Base-by-base conservation (phyloP, 2,329 filamentous ascomycete genomes). In the Neofusicoccum ribis region DNA sequence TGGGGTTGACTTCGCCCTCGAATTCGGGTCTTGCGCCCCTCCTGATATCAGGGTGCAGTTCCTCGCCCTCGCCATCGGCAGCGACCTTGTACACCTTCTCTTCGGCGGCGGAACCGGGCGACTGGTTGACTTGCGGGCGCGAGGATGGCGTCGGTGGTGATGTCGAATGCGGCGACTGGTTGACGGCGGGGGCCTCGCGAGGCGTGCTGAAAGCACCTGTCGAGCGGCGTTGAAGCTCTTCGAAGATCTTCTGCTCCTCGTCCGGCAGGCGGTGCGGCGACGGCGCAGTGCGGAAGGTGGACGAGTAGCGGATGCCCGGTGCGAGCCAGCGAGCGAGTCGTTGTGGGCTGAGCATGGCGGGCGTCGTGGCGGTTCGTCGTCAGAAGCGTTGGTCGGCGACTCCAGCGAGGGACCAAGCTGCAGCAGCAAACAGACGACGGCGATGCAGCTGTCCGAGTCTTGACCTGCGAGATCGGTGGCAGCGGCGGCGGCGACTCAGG, bases 1-100 rank as follows among this genome's bases (percentile, higher is more conserved):
- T 90, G 2, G 95, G 95, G 77, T 99, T 98, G 64, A 83, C 85
- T 63, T 98, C 93, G 66, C 95, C 95, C 70, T 94, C 89, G 72
- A 99, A 99, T 80, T 98, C 94, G 1, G 95, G 93, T 72, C 89
- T 86, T 49, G 93, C 90, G 41, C 94, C 94, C 68, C 88, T 82
- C 69, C 89, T 84, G 65, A 94, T 80, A 75, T 92, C 88, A 0
- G 88, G 89, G 74, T 91, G 89, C 20, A 91, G 76, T 67, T 89
- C 85, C 65, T 89, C 87, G 67, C 87, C 88, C 58, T 86, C 81
- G 46, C 84, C 85, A n/a, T 81, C 80, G 20, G 84, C 83, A 61
- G 83, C 80, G 27, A 86, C 79, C 70, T 79, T 76, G 36, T 80
- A 62, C 11, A 44, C 77, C 41, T 80, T 73, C 15, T 76, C 69